phyloP scores from a whole-genome alignment of 192 early-diverging fungal genomes.

The Geranomyces michiganensis region DNA sequence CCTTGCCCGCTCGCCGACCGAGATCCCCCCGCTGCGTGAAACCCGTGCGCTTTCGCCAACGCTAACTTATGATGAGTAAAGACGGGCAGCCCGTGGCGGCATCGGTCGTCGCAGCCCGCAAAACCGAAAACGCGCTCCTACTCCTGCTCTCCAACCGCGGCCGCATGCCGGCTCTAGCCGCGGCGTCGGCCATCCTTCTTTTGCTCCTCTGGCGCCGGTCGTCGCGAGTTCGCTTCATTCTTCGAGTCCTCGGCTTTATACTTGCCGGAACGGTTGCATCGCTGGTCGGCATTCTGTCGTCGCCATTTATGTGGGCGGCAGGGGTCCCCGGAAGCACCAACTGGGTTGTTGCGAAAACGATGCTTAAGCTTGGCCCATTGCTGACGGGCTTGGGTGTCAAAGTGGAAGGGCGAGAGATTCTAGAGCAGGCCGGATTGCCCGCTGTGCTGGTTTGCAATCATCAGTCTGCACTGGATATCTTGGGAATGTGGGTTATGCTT shows the following conservation, averaged over 20 bases:
- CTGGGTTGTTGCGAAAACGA: conserved; percentile 60
- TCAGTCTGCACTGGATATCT: conserved; percentile 77
- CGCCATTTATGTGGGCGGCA: conserved; percentile 58
- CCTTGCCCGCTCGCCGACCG: no score
- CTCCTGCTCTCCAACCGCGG: no score
- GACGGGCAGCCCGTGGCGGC: no score
- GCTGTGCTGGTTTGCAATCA: conserved; percentile 64
- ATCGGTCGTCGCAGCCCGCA: no score
- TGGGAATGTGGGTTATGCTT: conserved; percentile 30
- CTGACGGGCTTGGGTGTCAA: conserved; percentile 54
- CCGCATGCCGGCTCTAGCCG: no score
- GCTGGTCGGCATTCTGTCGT: conserved; percentile 48
- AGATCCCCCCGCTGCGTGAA: no score
- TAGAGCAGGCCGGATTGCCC: conserved; percentile 7
- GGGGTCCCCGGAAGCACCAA: conserved; percentile 62
- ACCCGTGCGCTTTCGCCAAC: no score
- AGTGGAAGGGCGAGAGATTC: conserved; percentile 25
- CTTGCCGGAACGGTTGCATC: background rate
- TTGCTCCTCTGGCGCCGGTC: no score
- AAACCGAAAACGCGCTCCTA: no score
- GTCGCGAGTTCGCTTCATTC: no score
- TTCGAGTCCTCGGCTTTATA: background rate
- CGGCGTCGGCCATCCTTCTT: no score
- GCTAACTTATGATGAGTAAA: no score
- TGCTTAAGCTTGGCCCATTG: conserved; percentile 52